These are phyloP conservation scores for Beauveria scarabaeidicola DNA, from an alignment of 2,329 filamentous ascomycete genomes.

Conservation along the genomic window DNA sequence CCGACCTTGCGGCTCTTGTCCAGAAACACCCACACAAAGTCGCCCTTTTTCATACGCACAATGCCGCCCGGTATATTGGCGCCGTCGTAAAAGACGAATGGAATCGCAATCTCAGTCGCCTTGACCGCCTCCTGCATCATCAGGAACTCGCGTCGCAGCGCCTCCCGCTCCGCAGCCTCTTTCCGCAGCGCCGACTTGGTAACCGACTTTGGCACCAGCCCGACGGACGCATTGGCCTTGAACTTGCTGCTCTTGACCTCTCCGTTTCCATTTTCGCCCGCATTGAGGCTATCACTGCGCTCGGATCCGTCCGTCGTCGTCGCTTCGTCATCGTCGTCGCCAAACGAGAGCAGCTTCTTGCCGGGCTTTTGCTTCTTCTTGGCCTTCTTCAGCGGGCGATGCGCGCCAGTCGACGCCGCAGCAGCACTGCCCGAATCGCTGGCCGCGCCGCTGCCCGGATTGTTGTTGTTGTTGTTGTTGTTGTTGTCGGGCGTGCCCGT, in stretches of 20 bases:
- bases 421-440: conserved; percentile 24
- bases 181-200: conserved; percentile 68
- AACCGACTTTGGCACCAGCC: conserved; percentile 56
- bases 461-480: conserved; percentile 19
- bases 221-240: conserved; percentile 52
- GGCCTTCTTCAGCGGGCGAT: conserved; percentile 19
- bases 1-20: conserved; percentile 88
- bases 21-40: conserved; percentile 85
- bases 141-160: conserved; percentile 75
- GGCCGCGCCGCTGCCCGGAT: conserved; percentile 14
- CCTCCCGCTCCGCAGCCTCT: conserved; percentile 70
- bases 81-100: conserved; percentile 96
- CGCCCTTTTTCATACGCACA: conserved; percentile 86
- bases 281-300: conserved; percentile 13
- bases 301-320: conserved; percentile 28
- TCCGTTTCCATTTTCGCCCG: conserved; percentile 3
- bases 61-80: conserved; percentile 78
- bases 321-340: conserved; percentile 56
- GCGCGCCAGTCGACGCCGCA: conserved; percentile 12
- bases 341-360: conserved; percentile 53
- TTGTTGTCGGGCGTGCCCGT: conserved; percentile 38
- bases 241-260: conserved; percentile 38
- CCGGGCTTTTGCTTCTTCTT: conserved; percentile 37
- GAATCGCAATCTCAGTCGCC: conserved; percentile 78
- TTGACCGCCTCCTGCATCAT: conserved; percentile 79